Evolutionary conservation across 139 green algal genomes (phyloP).

Genomic region (Picochlorum sp.): DNA sequence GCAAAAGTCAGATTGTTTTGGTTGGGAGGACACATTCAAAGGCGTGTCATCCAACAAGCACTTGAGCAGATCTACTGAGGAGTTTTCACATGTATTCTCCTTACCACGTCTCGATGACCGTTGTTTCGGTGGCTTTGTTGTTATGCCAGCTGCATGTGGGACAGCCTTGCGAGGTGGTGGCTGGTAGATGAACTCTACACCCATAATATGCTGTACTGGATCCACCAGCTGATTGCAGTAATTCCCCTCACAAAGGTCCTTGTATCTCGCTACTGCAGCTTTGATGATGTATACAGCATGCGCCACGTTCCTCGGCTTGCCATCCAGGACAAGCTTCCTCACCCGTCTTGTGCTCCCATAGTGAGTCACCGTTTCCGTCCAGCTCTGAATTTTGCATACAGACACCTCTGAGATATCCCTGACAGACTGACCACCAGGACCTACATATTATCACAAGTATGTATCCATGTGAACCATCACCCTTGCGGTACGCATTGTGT

Average conservation of each 20-base stretch:
- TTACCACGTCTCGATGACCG: neutral
- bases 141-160: slow-evolving; percentile 50
- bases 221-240: slow-evolving; percentile 57
- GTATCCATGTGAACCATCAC: neutral
- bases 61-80: too few species aligned
- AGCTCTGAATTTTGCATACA: slow-evolving; percentile 6
- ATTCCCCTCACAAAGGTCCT: slow-evolving; percentile 75
- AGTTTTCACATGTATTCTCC: too few species aligned
- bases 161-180: slow-evolving; percentile 69
- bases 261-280: slow-evolving; percentile 77
- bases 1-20: too few species aligned
- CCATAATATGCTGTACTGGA: slow-evolving; percentile 61
- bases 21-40: too few species aligned
- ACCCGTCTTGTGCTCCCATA: neutral
- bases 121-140: neutral
- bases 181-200: slow-evolving; percentile 82
- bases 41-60: too few species aligned
- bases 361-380: neutral
- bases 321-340: neutral
- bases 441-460: neutral
- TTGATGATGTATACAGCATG: slow-evolving; percentile 58
- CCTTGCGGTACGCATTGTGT: too few species aligned
- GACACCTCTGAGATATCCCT: slow-evolving; percentile 63
- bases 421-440: slow-evolving; percentile 44
- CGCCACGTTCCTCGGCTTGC: slow-evolving; percentile 11